A percentile compares a stretch with the other conserved stretches of the same genome.
phyloP scores from a whole-genome alignment of 73 alveolate genomes.

The Symbiodinium pilosum region DNA sequence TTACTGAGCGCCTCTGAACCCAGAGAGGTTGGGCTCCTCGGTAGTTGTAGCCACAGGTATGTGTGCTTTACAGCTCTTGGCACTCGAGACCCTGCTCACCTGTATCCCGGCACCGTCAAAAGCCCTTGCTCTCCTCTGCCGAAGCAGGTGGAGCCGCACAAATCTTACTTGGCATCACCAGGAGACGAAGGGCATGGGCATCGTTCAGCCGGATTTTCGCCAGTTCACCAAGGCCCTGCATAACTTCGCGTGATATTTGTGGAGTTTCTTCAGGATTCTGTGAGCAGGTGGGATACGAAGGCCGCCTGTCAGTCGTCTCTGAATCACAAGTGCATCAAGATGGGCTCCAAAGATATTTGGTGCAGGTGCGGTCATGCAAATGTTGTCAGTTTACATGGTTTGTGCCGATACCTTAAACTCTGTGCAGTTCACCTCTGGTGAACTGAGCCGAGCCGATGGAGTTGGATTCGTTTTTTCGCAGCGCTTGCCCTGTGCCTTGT shows the following conservation, averaged over 20 bases:
- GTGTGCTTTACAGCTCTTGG: background rate
- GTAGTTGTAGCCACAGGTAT: background rate
- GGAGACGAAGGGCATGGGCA: slow-evolving; percentile 92
- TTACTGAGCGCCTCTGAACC: background rate
- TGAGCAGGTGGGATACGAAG: slow-evolving; percentile 89
- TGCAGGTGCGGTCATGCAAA: background rate
- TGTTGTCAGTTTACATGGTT: background rate
- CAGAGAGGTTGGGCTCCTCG: background rate
- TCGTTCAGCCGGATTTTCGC: slow-evolving; percentile 45
- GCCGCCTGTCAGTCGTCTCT: slow-evolving; percentile 79
- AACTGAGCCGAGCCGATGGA: slow-evolving; percentile 89
- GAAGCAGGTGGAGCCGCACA: background rate
- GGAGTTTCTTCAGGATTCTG: no score
- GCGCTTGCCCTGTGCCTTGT: slow-evolving; percentile 44
- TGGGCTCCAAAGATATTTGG: slow-evolving; percentile 71
- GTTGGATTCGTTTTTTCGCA: slow-evolving; percentile 89
- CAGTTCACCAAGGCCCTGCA: slow-evolving; percentile 56
- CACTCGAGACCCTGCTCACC: no score
- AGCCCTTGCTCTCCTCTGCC: background rate
- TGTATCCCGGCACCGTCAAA: no score
- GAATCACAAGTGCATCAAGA: slow-evolving; percentile 91
- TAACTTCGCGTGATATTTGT: background rate
- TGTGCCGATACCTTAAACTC: background rate
- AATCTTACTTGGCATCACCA: background rate
- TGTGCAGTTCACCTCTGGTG: slow-evolving; percentile 75